phyloP scores from a whole-genome alignment of 2,329 filamentous ascomycete species.

The Graphilbum fragrans region DNA sequence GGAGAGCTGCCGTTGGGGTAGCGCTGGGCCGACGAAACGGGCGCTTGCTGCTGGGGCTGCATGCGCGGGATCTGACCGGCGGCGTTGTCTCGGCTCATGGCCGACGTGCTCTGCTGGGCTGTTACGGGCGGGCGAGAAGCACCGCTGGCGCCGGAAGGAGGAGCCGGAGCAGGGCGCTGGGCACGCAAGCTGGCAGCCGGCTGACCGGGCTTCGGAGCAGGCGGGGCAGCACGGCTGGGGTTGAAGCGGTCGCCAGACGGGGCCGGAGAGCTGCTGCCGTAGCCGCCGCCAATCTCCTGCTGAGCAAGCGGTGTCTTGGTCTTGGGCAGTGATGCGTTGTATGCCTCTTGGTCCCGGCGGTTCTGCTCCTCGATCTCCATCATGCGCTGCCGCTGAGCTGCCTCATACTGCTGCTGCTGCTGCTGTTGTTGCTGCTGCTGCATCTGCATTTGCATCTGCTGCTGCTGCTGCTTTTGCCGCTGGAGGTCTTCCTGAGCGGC shows the following conservation, averaged over 20 bases:
- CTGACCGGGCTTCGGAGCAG: slow-evolving; percentile 46
- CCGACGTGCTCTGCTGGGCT: slow-evolving; percentile 30
- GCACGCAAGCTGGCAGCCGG: slow-evolving; percentile 50
- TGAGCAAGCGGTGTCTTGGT: slow-evolving; percentile 70
- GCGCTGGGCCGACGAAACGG: slow-evolving; percentile 40
- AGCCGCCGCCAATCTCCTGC: slow-evolving; percentile 71
- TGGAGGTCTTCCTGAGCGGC: slow-evolving; percentile 38
- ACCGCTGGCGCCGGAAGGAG: slow-evolving; percentile 35
- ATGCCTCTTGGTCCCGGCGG: slow-evolving; percentile 69
- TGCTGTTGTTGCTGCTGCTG: slow-evolving; percentile 33
- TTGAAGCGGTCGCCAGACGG: slow-evolving; percentile 61
- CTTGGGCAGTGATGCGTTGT: slow-evolving; percentile 82
- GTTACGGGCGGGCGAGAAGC: slow-evolving; percentile 31
- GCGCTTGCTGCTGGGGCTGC: slow-evolving; percentile 30
- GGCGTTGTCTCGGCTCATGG: slow-evolving; percentile 27
- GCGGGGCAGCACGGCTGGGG: slow-evolving; percentile 72
- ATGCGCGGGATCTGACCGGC: slow-evolving; percentile 23
- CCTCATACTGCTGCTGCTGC: slow-evolving; percentile 46
- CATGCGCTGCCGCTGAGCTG: slow-evolving; percentile 39
- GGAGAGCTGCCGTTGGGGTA: slow-evolving; percentile 42
- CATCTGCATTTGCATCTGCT: slow-evolving; percentile 15
- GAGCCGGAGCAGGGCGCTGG: slow-evolving; percentile 66
- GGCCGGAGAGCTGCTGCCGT: slow-evolving; percentile 34
- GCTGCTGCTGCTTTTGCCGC: slow-evolving; percentile 33
- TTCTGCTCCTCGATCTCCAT: slow-evolving; percentile 52